Evolutionary conservation across 768 basidiomycete species (phyloP), one percentile per base, ranked within the genome.

Genomic region (Psilocybe subaeruginosa): DNA sequence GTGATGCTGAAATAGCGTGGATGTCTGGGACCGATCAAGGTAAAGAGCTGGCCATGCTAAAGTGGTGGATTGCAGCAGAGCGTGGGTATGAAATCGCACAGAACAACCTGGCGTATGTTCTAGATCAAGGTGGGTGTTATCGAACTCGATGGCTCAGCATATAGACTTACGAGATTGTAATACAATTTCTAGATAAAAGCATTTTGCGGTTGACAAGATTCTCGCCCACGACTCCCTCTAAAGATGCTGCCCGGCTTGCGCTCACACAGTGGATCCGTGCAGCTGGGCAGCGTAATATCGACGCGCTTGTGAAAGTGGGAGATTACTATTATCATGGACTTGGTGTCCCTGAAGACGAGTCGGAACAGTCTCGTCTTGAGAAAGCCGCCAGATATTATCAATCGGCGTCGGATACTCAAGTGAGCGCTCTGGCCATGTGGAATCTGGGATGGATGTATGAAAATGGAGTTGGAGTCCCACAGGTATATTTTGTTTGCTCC

Each of bases 391-490:
- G 89, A 29, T 98, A 93, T 71, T 99, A 99, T 69, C 95, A 93
- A 70, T 91, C 92, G 31, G 97, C 97, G 3, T 94, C 93, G 2
- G 94, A 95, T 64, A 96, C 93, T 2, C 93, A 96, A 62, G 67
- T 91, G 68, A 97, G 95, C 66, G 95, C 97, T 1, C 80, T 99
- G 64, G 95, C 97, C 1, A 93, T 97, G 89, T 98, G 95, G 95
- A 97, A 98, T 70, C 77, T 99, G 9, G 97, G 97, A 1, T 98
- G 93, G 93, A 99, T 99, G 97, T 99, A 98, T 73, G 97, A 99
- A 77, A 93, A 95, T 67, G 97, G 97, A 0, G 73, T 92, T 19
- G 97, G 97, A 2, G 93, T 99, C 0, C 87, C 91, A 27, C 90
- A 92, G 82, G 93, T 92, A 63, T 63, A 37, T 35, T 4, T 1